A percentile compares a stretch with the other conserved stretches of the same genome.
Evolutionary conservation across 495 filamentous ascomycete species (phyloP).

Genomic region (Penicillium verhagenii): DNA sequence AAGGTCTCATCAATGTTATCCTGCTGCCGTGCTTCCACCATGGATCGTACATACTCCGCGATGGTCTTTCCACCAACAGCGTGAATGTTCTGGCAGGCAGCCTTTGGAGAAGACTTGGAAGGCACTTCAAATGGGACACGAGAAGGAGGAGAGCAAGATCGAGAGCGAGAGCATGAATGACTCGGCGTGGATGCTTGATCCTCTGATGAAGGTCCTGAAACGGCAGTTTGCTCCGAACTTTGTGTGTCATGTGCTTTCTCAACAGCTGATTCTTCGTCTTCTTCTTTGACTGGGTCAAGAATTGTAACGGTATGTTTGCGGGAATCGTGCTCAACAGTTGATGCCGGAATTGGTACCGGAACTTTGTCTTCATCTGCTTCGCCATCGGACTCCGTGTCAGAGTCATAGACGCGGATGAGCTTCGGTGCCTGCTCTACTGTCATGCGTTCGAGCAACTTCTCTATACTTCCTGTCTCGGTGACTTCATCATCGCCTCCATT

Average conservation of each 20-base stretch:
- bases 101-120: neutral
- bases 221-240: neutral
- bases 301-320: neutral
- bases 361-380: neutral
- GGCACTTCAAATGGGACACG: neutral
- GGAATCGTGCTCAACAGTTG: too few species aligned
- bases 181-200: neutral
- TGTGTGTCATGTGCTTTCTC: neutral
- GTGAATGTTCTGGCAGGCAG: neutral
- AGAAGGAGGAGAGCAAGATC: neutral
- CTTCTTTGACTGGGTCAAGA: neutral
- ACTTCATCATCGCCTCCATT: neutral
- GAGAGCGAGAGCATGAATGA: neutral
- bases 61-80: neutral
- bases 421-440: slow-evolving; percentile 5
- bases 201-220: neutral
- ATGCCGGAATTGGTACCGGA: neutral
- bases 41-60: neutral
- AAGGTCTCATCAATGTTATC: too few species aligned
- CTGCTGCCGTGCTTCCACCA: neutral
- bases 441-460: neutral
- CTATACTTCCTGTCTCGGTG: neutral
- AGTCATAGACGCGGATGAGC: slow-evolving; percentile 9
- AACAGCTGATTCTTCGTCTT: neutral
- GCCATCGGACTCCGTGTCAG: neutral